Base-by-base conservation (phyloP, 1,284 basidiomycete genomes). In the Tylopilus sp. region DNA sequence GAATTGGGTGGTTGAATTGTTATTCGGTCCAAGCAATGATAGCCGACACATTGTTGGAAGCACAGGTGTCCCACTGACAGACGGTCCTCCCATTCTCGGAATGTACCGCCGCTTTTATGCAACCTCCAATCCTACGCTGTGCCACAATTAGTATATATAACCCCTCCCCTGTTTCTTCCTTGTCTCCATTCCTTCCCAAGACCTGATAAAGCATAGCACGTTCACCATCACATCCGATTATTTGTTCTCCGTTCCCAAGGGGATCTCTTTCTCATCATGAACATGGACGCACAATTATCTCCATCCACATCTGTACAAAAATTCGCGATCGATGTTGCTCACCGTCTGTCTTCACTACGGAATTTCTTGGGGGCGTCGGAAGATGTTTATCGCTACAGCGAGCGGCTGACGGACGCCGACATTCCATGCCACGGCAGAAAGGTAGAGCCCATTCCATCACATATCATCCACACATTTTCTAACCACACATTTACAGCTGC, bases 361-460 rank as follows among this genome's bases (percentile, higher is more conserved):
- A 53, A 54, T 56, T 74, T 72, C 54, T 44, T 71, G n/a, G 58
- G 70, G 42, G 72, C 71, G 26, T 66, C 72, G 13, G 61, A 67
- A 24, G 67, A 65, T 46, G 62, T 72, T 17, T 57, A 62, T 50
- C 58, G 53, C 19, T 62, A 60, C 50, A 60, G 52, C 31, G 57
- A 59, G 32, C 54, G 33, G 46, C 19, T 62, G 19, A 59, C 66
- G 53, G 51, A 61, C 40, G 51, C 53, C 20, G 64, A 72, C 53
- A 52, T 70, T 43, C 54, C 62, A 31, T 55, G 51, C 25, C 66
- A 74, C 11, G 61, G 59, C 28, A 67, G 63, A 63, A 72, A 74
- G 68, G 71, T 70, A 33, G 46, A n/a, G 24, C 4, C 15, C 4
- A 20, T 19, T 7, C 33, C 22, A 40, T 19, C 33, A n/a, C 47